These are phyloP conservation scores for Moringa oleifera DNA, from an alignment of 345 rosid species.

Conservation along the genomic window DNA sequence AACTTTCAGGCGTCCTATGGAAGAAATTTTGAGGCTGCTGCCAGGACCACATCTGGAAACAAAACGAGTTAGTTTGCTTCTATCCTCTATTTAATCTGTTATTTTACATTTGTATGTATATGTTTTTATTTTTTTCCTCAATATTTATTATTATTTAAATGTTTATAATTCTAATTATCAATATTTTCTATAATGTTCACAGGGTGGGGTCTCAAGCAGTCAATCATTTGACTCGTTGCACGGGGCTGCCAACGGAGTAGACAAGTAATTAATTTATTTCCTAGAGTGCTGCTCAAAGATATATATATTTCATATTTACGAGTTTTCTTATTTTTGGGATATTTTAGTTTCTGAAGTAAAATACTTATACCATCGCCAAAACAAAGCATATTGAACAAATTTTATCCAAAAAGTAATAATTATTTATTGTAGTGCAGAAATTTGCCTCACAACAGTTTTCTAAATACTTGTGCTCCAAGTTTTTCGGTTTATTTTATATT, in stretches of 20 bases:
- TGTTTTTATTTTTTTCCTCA: not conserved
- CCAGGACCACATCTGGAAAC: conserved; percentile 92
- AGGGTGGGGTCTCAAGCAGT: conserved; percentile 70
- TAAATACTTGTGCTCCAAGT: not conserved
- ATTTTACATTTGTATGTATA: not conserved
- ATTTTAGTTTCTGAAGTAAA: too few relatives aligned
- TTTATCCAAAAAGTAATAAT: too few relatives aligned
- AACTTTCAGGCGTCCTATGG: conserved; percentile 81
- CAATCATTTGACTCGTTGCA: conserved; percentile 56
- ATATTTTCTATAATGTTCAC: conserved; percentile 20
- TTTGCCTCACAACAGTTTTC: not conserved
- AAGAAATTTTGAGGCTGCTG: conserved; percentile 75
- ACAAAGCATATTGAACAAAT: too few relatives aligned
- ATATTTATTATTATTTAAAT: not conserved
- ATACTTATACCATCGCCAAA: too few relatives aligned
- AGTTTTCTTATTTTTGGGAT: too few relatives aligned
- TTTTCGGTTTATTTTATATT: conserved; percentile 1
- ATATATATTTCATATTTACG: conserved; percentile 1
- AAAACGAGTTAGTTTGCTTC: conserved; percentile 53
- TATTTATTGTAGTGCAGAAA: too few relatives aligned
- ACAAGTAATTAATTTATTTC: conserved; percentile 32
- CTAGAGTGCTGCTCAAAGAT: not conserved
- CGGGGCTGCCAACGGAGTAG: conserved; percentile 34
- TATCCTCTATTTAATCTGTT: conserved; percentile 5
- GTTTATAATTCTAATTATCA: conserved; percentile 1